phyloP scores from a whole-genome alignment of 73 alveolate species.

The Paramecium tetraurelia region DNA sequence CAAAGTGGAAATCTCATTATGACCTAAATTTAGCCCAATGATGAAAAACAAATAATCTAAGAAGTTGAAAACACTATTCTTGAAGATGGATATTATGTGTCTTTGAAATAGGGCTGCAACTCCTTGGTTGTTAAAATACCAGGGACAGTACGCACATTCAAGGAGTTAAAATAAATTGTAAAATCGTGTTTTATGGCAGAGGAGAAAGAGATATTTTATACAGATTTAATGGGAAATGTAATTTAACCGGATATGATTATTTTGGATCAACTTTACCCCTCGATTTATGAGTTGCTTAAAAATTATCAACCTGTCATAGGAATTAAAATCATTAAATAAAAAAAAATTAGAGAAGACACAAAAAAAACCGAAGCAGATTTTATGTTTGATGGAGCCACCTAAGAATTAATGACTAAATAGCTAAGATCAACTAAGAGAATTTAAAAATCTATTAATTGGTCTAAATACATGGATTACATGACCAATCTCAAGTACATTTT shows the following conservation, averaged over 20 bases:
- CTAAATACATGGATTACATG: background rate
- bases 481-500: background rate
- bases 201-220: background rate
- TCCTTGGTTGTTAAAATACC: background rate
- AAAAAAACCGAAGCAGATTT: background rate
- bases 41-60: background rate
- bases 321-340: background rate
- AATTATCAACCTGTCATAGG: slow-evolving; percentile 24
- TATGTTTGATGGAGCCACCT: background rate
- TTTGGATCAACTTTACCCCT: background rate
- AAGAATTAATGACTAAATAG: background rate
- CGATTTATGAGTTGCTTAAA: slow-evolving; percentile 22
- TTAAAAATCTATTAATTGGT: background rate
- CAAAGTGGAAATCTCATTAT: background rate
- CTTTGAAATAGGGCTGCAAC: background rate
- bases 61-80: background rate
- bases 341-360: background rate
- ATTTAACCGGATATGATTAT: background rate
- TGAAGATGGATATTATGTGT: background rate
- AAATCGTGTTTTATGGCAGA: background rate
- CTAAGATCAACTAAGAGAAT: background rate
- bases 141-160: background rate
- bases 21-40: background rate
- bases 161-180: background rate
- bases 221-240: slow-evolving; percentile 38